Evolutionary conservation across 495 filamentous ascomycete species (phyloP).

Genomic region (Neurospora sp.): DNA sequence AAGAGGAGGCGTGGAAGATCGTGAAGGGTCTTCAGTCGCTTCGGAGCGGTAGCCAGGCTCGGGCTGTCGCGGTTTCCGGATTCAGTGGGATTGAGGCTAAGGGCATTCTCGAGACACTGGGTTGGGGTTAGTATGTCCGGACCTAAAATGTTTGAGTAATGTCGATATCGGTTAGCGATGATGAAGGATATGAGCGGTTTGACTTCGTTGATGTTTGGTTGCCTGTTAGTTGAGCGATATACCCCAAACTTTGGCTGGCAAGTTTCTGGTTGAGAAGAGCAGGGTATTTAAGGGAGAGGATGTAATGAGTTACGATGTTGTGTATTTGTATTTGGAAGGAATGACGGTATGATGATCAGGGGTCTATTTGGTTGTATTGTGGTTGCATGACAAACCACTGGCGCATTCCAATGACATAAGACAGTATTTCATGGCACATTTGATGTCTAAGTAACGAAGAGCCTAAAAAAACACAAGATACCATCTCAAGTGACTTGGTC

Average conservation of each 20-base stretch:
- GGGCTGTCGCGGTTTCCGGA: constrained; percentile 53
- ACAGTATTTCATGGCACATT: not conserved
- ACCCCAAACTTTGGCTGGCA: not conserved
- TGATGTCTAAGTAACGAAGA: not conserved
- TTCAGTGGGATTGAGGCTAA: constrained; percentile 52
- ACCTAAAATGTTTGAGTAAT: not conserved
- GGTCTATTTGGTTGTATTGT: accelerated
- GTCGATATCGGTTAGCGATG: not conserved
- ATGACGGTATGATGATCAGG: not conserved
- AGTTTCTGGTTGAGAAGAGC: not conserved
- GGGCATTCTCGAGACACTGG: constrained; percentile 49
- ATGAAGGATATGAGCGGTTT: not conserved
- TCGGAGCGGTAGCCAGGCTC: constrained; percentile 56
- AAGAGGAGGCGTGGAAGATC: constrained; percentile 91
- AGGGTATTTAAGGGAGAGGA: not conserved
- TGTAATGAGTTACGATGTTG: not conserved
- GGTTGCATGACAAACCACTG: not conserved
- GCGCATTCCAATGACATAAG: not conserved
- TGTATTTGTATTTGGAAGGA: not conserved
- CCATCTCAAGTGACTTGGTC: not conserved
- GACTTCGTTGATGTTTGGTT: not conserved
- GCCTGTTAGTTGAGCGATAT: not conserved
- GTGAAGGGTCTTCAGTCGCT: constrained; percentile 68
- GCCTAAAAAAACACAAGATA: not conserved
- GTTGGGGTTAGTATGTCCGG: constrained; percentile 28